A percentile compares a stretch with the other conserved stretches of the same genome.
These are phyloP conservation scores for Macrophomina phaseolina DNA, from an alignment of 2,329 filamentous ascomycete genomes.

Conservation along the genomic window DNA sequence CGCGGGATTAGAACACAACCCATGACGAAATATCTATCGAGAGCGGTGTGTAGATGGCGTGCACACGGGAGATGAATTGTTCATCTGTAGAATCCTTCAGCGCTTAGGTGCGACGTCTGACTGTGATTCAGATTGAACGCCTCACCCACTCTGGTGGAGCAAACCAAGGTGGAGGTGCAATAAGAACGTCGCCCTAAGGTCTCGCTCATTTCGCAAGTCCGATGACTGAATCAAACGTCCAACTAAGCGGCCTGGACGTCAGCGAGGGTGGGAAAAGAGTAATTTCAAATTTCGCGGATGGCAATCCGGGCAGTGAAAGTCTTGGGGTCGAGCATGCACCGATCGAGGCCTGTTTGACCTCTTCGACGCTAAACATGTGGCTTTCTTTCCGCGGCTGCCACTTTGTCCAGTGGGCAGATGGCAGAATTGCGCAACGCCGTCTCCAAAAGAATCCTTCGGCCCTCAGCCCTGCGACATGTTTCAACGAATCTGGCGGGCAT, in stretches of 20 bases:
- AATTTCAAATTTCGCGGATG: background rate
- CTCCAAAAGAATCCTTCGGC: background rate
- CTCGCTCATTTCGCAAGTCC: background rate
- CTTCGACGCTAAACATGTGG: background rate
- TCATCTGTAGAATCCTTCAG: background rate
- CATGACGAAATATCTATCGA: background rate
- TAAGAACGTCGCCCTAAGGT: background rate
- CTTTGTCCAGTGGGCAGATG: background rate
- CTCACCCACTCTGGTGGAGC: background rate
- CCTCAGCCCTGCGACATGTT: constrained; percentile 9
- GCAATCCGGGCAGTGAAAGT: no score
- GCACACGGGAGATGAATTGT: background rate
- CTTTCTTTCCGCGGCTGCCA: background rate
- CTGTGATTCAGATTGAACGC: background rate
- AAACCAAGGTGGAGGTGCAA: background rate
- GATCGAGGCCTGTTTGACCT: background rate
- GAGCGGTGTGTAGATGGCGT: background rate
- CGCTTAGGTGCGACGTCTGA: background rate
- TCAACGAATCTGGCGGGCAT: background rate
- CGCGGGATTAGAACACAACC: background rate
- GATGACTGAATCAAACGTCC: background rate
- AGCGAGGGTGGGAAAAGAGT: background rate
- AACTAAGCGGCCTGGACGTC: background rate
- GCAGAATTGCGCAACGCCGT: background rate
- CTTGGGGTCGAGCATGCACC: no score